Evolutionary conservation across 495 filamentous ascomycete species (phyloP).

Genomic region (Hapsidospora chrysogenum): DNA sequence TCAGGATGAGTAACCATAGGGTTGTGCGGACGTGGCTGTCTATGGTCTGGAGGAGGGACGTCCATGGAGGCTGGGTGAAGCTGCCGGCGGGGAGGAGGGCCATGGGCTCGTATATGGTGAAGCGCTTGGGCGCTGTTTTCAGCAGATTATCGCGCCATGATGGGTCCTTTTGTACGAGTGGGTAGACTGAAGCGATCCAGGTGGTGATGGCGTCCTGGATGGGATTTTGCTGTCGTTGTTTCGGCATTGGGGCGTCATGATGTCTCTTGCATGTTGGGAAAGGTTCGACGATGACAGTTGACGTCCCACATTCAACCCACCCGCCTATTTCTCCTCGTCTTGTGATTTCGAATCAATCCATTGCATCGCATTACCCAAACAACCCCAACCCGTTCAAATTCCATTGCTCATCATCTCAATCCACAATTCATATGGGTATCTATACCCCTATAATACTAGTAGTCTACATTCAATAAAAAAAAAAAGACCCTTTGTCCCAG

Average conservation of each 20-base stretch:
- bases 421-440: too few relatives aligned
- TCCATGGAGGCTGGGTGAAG: conserved; percentile 34
- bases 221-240: conserved; percentile 11
- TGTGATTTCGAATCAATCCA: too few relatives aligned
- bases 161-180: background rate
- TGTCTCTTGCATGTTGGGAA: background rate
- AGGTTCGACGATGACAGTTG: too few relatives aligned
- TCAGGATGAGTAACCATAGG: conserved; percentile 33
- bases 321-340: too few relatives aligned
- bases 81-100: conserved; percentile 46
- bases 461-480: conserved; percentile 4
- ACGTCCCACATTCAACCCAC: too few relatives aligned
- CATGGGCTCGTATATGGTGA: conserved; percentile 54
- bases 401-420: too few relatives aligned
- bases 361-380: too few relatives aligned
- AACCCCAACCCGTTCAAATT: too few relatives aligned
- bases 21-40: conserved; percentile 3
- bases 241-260: conserved; percentile 2
- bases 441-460: background rate
- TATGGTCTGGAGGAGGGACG: conserved; percentile 15
- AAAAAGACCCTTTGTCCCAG: too few relatives aligned
- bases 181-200: conserved; percentile 10
- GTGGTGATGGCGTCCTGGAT: conserved; percentile 12
- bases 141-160: conserved; percentile 10
- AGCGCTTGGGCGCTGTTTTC: conserved; percentile 39